Conservation (phyloP, 257 asterid genomes). For the Solanum tarapatanum region DNA sequence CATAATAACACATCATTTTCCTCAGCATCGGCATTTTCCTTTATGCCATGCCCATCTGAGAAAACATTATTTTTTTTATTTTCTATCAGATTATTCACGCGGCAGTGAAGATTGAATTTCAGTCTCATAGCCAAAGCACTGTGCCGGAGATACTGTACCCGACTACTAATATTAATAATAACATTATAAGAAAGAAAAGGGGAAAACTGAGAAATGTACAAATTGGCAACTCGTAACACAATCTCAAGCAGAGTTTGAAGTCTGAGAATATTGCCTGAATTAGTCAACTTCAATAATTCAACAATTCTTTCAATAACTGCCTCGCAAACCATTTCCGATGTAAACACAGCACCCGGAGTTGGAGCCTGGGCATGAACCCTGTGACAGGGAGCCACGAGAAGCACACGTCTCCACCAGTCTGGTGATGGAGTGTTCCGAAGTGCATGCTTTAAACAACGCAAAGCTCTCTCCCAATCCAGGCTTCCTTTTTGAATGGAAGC, state of each 20-base stretch:
- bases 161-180: background rate
- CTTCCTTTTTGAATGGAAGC: slow-evolving; percentile 87
- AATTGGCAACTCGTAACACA: background rate
- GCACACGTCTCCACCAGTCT: slow-evolving; percentile 99
- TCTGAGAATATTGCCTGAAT: slow-evolving; percentile 58
- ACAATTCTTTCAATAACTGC: slow-evolving; percentile 91
- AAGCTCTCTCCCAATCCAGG: slow-evolving; percentile 97
- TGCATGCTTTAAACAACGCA: slow-evolving; percentile 93
- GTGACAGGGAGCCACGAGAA: slow-evolving; percentile 93
- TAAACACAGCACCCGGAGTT: slow-evolving; percentile 90
- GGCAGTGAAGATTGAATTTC: background rate
- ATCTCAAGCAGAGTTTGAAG: background rate
- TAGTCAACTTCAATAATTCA: slow-evolving; percentile 74
- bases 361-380: slow-evolving; percentile 66
- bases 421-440: slow-evolving; percentile 96
- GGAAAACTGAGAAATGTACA: background rate
- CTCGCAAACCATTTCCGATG: slow-evolving; percentile 92
- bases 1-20: no score
- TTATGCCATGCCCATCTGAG: background rate
- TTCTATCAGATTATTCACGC: background rate
- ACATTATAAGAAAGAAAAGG: background rate
- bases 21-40: background rate
- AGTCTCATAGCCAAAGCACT: background rate
- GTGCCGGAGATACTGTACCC: background rate
- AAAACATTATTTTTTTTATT: background rate